Evolutionary conservation across 169 alveolate species (phyloP), one percentile per base, ranked within the genome.

Genomic region (Eimeria necatrix): DNA sequence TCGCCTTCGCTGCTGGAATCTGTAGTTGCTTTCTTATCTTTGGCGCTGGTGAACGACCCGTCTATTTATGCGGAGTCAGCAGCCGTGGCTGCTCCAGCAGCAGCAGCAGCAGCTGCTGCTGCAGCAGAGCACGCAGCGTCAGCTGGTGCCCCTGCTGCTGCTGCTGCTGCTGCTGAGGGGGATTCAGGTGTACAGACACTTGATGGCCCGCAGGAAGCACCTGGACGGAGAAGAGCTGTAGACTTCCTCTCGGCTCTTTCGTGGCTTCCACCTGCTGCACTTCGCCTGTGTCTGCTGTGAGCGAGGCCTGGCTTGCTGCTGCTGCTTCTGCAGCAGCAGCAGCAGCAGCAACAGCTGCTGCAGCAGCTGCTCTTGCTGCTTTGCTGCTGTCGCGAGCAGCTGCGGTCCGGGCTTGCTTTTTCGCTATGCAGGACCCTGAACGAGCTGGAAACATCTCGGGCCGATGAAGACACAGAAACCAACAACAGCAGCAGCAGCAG

Each of bases 221-320:
- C 51, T 18, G 89, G 48, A n/a, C 73, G 52, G 60, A 5, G 46
- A 20, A 51, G 24, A 3, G 89, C 73, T 71, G 70, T 51, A 4
- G 70, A 71, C 20, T 80, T 52, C 32, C 60, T 78, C 64, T 46
- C 87, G 6, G 87, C 89, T 5, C 89, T 80, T 51, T 48, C 89
- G 14, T n/a, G 71, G 89, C 73, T 80, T 46, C 89, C 89, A 16
- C 89, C 89, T 49, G 51, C 89, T 49, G 89, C 73, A 16, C 71
- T 80, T 16, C 89, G 70, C 20, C 89, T 52, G 8, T 80, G 70
- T 51, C 60, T 52, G 61, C 71, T 80, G 89, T 78, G 49, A 48
- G 87, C 87, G 64, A 56, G 14, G 14, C 60, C n/a, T 22, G 41
- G 9, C 4, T 12, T 26, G 83, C 83, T 12, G 52, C 18, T 22